Conservation (phyloP, 768 basidiomycete genomes). For the Amanita inopinata region DNA sequence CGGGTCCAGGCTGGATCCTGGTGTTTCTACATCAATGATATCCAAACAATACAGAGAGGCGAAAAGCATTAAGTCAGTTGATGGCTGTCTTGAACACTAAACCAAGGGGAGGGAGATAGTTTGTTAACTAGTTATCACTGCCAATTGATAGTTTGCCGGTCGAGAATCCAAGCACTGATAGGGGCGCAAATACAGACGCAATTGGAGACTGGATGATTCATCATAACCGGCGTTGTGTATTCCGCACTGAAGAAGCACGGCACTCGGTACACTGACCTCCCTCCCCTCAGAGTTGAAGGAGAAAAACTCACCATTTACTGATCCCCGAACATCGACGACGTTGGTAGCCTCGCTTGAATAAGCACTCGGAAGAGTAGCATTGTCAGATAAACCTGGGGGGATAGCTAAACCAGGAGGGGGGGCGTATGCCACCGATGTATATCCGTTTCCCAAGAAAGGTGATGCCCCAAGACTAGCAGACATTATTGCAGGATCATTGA, state of each 20-base stretch:
- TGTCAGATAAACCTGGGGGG: constrained; percentile 23
- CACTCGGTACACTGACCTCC: constrained; percentile 83
- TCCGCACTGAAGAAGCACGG: constrained; percentile 87
- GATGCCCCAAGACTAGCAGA: constrained; percentile 53
- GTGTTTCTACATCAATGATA: neutral
- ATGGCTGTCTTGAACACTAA: constrained; percentile 34
- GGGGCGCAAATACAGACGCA: constrained; percentile 21
- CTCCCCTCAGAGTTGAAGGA: constrained; percentile 53
- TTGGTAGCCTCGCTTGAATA: constrained; percentile 14
- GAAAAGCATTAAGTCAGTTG: constrained; percentile 27
- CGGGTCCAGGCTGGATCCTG: constrained; percentile 21
- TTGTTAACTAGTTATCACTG: constrained; percentile 21
- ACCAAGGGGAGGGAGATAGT: constrained; percentile 37
- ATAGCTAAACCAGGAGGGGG: constrained; percentile 62
- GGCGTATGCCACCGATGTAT: constrained; percentile 32
- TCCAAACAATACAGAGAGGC: constrained; percentile 17
- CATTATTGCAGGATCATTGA: constrained; percentile 76
- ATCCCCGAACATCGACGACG: constrained; percentile 23
- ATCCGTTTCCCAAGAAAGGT: constrained; percentile 15
- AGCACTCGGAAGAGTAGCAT: constrained; percentile 14
- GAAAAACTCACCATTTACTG: constrained; percentile 60
- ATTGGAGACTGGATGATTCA: constrained; percentile 30
- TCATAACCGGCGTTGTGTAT: constrained; percentile 67
- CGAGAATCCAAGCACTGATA: constrained; percentile 28
- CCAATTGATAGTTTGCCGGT: constrained; percentile 24